Percentiles rank a stretch among this genome's conserved stretches.
These are phyloP conservation scores for Boletus tylopilopsis DNA, from an alignment of 768 basidiomycete genomes.

Conservation along the genomic window DNA sequence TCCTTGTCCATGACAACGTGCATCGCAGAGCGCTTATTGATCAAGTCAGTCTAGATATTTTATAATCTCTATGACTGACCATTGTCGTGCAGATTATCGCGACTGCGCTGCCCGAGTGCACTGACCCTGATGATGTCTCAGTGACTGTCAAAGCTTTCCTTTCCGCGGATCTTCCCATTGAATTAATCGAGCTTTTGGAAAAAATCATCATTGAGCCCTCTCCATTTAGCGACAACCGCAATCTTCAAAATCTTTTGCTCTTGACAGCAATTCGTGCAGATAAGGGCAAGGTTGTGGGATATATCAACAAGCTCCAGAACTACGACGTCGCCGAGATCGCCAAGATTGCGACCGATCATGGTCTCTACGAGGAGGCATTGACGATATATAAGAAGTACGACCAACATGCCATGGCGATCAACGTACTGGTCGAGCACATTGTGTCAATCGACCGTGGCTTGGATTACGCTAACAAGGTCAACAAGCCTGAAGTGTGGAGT, in stretches of 20 bases:
- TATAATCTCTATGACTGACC: not conserved
- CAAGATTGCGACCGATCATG: conserved; percentile 93
- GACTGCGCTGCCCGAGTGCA: conserved; percentile 93
- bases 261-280: conserved; percentile 96
- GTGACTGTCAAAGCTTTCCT: conserved; percentile 98
- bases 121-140: conserved; percentile 98
- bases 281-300: conserved; percentile 96
- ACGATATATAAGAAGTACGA: conserved; percentile 98
- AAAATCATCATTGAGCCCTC: conserved; percentile 98
- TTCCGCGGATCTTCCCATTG: conserved; percentile 92
- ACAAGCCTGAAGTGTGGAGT: conserved; percentile 96
- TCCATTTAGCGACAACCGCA: conserved; percentile 96
- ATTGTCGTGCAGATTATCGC: conserved; percentile 65
- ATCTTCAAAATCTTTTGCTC: conserved; percentile 91
- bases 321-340: conserved; percentile 95
- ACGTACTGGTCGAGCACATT: conserved; percentile 96
- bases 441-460: conserved; percentile 96
- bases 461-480: conserved; percentile 95
- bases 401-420: conserved; percentile 93
- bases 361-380: conserved; percentile 93
- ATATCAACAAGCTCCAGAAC: conserved; percentile 96
- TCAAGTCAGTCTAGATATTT: conserved; percentile 50
- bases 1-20: conserved; percentile 83
- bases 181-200: conserved; percentile 95
- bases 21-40: conserved; percentile 94